These are phyloP conservation scores for Solanum hybrid DNA, from an alignment of 305 asterid species.

Conservation along the genomic window DNA sequence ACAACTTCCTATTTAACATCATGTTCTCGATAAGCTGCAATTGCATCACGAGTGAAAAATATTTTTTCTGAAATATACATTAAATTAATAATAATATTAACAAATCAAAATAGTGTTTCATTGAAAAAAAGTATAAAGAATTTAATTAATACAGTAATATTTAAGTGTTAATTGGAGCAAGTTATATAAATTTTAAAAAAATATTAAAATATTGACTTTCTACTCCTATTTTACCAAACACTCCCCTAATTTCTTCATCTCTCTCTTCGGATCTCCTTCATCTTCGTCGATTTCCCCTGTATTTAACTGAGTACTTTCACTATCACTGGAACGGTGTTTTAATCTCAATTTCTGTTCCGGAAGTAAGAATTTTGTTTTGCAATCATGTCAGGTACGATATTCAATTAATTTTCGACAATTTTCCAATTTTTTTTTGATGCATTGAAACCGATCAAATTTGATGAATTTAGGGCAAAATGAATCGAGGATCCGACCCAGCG, in stretches of 20 bases:
- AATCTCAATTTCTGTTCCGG: neutral
- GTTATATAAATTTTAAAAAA: too few relatives aligned
- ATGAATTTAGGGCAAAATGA: neutral
- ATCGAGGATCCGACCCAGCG: conserved; percentile 38
- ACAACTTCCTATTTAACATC: neutral
- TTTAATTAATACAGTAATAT: too few relatives aligned
- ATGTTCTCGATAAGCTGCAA: neutral
- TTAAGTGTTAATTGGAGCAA: neutral
- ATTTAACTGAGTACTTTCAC: neutral
- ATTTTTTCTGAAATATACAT: too few relatives aligned
- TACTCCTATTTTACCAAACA: neutral
- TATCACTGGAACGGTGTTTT: neutral
- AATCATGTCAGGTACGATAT: neutral
- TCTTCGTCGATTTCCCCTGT: neutral
- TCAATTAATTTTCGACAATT: neutral
- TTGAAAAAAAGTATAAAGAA: too few relatives aligned
- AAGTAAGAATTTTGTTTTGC: neutral
- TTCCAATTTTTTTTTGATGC: neutral
- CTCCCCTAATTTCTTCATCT: neutral
- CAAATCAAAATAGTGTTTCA: too few relatives aligned
- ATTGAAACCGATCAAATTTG: neutral
- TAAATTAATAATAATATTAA: too few relatives aligned
- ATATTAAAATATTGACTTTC: neutral
- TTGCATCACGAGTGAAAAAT: neutral
- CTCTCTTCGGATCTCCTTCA: neutral